These are phyloP conservation scores for Fusarium secorum DNA, from an alignment of 2,329 filamentous ascomycete genomes.

Conservation along the genomic window DNA sequence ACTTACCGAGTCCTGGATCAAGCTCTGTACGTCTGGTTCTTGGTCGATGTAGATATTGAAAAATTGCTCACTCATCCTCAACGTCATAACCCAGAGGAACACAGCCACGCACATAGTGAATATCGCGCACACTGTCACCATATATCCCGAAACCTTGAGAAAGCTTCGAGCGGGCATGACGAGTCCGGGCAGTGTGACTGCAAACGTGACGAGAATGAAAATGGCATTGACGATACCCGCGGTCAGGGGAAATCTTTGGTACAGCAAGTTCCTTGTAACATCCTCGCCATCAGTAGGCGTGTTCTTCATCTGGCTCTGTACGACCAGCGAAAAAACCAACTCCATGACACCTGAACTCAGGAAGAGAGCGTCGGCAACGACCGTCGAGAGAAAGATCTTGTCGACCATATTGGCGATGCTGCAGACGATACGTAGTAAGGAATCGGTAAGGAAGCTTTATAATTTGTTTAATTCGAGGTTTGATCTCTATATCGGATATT, in stretches of 20 bases:
- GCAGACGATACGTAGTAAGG: background rate
- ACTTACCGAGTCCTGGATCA: slow-evolving; percentile 74
- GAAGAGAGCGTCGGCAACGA: slow-evolving; percentile 60
- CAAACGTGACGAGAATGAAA: slow-evolving; percentile 75
- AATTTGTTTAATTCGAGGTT: background rate
- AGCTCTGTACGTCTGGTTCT: slow-evolving; percentile 64
- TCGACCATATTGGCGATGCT: slow-evolving; percentile 56
- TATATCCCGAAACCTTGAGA: slow-evolving; percentile 74
- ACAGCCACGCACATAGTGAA: slow-evolving; percentile 73
- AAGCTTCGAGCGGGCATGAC: slow-evolving; percentile 71
- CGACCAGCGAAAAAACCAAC: slow-evolving; percentile 63
- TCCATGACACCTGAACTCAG: slow-evolving; percentile 62
- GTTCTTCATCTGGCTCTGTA: slow-evolving; percentile 56
- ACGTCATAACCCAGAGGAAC: slow-evolving; percentile 75
- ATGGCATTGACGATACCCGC: slow-evolving; percentile 77
- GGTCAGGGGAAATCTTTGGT: slow-evolving; percentile 63
- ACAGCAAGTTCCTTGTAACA: slow-evolving; percentile 61
- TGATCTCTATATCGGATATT: background rate
- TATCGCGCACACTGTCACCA: slow-evolving; percentile 67
- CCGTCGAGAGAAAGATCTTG: slow-evolving; percentile 61
- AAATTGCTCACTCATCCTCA: slow-evolving; percentile 71
- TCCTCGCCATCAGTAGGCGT: slow-evolving; percentile 55
- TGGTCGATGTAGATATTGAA: slow-evolving; percentile 67
- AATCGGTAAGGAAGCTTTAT: background rate
- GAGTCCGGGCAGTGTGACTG: slow-evolving; percentile 75